Evolutionary conservation across 2,329 filamentous ascomycete species (phyloP), one percentile per base, ranked within the genome.

Genomic region (Emydomyces testavorans): DNA sequence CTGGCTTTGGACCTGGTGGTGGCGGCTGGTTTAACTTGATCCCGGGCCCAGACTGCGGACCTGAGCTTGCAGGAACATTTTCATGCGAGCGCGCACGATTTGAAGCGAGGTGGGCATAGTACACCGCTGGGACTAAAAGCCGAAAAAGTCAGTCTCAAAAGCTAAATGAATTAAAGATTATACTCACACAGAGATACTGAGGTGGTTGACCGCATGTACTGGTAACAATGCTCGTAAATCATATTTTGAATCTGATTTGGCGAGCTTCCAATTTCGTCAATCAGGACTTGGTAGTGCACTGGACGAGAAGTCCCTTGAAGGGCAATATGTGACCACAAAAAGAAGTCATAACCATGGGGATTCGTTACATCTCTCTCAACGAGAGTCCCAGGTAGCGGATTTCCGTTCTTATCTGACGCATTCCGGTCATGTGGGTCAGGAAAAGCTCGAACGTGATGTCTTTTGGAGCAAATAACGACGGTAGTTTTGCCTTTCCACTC

Each of bases 241-340:
- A 96, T 83, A 48, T 82, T 81, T 59, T 94, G 85, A 0, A 98
- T 71, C 1, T 82, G 74, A 35, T 85, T 79, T 0, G 82, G 73
- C 0, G 73, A 64, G 58, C 85, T 75, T 1, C 75, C 71, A 45
- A 82, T 78, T 63, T 96, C 88, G 60, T 98, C 92, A 39, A 83
- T 62, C 18, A 98, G 79, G 11, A 95, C 83, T 52, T 90, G 83
- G 64, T 98, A 98, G 58, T 94, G 87, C 0, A 93, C 87, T 0
- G 92, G 92, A 1, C 92, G 80, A 15, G 92, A 83, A 0, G 92
- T 98, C 20, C 92, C 92, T 66, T 98, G 92, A 54, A 98, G 88
- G 0, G 92, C 92, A 10, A 77, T 73, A 55, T 86, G 82, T 0
- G 80, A 74, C 58, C 75, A 78, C 8, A 85, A 66, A 56, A 82